Percentiles rank a stretch among this genome's conserved stretches.
Conservation (phyloP, 1,139 yeast genomes). For the Debaryomyces udenii region DNA sequence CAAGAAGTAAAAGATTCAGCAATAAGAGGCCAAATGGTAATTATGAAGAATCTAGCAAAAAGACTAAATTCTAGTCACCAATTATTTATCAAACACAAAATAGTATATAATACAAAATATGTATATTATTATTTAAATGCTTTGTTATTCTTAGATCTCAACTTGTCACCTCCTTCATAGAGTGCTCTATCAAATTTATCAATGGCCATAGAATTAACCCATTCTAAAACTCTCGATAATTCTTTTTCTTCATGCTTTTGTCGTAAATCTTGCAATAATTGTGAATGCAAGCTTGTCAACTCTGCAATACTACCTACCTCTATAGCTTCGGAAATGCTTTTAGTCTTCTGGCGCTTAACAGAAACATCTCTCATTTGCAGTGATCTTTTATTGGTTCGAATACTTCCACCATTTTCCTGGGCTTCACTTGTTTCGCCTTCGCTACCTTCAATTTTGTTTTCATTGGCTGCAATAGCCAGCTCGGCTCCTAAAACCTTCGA, state of each 20-base stretch:
- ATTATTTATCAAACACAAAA: neutral
- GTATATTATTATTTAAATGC: constrained; percentile 10
- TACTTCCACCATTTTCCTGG: constrained; percentile 17
- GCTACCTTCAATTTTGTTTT: constrained; percentile 8
- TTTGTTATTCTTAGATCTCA: constrained; percentile 25
- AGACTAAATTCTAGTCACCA: constrained; percentile 8
- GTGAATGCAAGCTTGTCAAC: constrained; percentile 16
- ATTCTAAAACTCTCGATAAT: constrained; percentile 51
- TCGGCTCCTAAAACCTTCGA: constrained; percentile 30
- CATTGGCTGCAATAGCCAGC: neutral
- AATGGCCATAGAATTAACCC: constrained; percentile 64
- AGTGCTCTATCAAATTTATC: constrained; percentile 55
- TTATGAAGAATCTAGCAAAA: constrained; percentile 9
- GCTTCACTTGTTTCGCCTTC: constrained; percentile 24
- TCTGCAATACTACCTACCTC: constrained; percentile 13
- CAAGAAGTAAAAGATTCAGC: constrained; percentile 38
- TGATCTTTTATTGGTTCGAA: constrained; percentile 17
- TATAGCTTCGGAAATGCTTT: constrained; percentile 13
- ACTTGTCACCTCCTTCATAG: constrained; percentile 58
- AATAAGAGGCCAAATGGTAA: neutral
- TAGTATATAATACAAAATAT: constrained; percentile 10
- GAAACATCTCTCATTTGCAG: constrained; percentile 14
- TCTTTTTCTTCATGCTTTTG: constrained; percentile 42
- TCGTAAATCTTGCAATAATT: constrained; percentile 25
- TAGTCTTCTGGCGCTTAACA: constrained; percentile 14